Evolutionary conservation across 192 early-diverging fungal genomes (phyloP).

Genomic region (Backusella morwellensis): DNA sequence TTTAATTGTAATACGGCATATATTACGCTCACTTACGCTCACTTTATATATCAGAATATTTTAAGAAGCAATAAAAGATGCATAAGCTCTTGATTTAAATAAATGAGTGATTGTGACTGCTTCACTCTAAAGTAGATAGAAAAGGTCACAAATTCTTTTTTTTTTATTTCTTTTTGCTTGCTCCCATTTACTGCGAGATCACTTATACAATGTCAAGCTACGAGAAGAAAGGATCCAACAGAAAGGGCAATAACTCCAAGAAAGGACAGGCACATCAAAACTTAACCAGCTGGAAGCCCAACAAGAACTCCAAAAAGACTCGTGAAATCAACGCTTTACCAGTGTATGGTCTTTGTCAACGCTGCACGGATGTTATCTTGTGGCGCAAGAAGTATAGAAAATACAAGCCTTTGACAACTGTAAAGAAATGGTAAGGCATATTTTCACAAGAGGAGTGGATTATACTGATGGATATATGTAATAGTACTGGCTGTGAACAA

Average conservation of each 20-base stretch:
- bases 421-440: slow-evolving; percentile 78
- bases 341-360: slow-evolving; percentile 75
- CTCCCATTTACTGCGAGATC: not conserved
- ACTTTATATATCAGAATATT: no score
- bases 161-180: not conserved
- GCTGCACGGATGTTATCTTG: slow-evolving; percentile 72
- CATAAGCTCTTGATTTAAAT: no score
- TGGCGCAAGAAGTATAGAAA: slow-evolving; percentile 93
- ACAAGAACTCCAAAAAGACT: slow-evolving; percentile 82
- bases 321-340: slow-evolving; percentile 75
- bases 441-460: slow-evolving; percentile 10
- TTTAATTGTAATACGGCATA: no score
- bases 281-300: slow-evolving; percentile 78
- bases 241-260: slow-evolving; percentile 70
- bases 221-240: slow-evolving; percentile 42
- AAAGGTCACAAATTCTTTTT: not conserved
- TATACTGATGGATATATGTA: not conserved
- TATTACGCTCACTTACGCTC: no score
- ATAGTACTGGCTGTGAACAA: slow-evolving; percentile 61
- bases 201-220: slow-evolving; percentile 36
- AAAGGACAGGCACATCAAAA: slow-evolving; percentile 88
- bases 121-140: not conserved
- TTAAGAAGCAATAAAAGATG: no score
- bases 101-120: not conserved
- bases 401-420: slow-evolving; percentile 93